Conservation (phyloP, 352 stramenopile genomes). For the Globisporangium sylvaticum region DNA sequence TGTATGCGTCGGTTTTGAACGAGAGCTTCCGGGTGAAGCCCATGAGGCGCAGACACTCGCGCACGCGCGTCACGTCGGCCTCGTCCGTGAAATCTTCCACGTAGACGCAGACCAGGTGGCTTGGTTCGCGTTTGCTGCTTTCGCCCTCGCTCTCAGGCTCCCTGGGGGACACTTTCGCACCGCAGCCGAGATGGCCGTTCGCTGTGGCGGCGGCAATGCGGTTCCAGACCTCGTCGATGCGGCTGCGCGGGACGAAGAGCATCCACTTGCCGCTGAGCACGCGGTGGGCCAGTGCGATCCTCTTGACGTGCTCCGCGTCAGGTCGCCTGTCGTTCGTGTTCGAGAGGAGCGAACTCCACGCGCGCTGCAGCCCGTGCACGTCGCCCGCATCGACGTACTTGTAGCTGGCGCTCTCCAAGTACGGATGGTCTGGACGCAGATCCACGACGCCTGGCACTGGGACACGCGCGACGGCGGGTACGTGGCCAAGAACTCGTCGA, state of each 20-base stretch:
- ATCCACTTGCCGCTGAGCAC: slow-evolving; percentile 19
- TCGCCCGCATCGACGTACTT: not conserved
- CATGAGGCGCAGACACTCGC: slow-evolving; percentile 1
- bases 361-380: not conserved
- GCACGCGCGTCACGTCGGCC: slow-evolving; percentile 3
- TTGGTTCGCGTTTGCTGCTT: not conserved
- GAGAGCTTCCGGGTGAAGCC: slow-evolving; percentile 1
- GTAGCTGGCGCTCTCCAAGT: not conserved
- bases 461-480: slow-evolving; percentile 7
- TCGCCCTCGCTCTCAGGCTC: not conserved
- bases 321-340: not conserved
- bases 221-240: slow-evolving; percentile 7
- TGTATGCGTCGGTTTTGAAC: slow-evolving; percentile 20
- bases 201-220: not conserved
- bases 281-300: not conserved
- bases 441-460: slow-evolving; percentile 1
- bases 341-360: slow-evolving; percentile 6
- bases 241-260: slow-evolving; percentile 7
- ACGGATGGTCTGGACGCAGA: slow-evolving; percentile 4
- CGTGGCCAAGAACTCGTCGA: slow-evolving; percentile 10
- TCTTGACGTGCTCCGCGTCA: not conserved
- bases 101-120: slow-evolving; percentile 16
- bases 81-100: slow-evolving; percentile 14
- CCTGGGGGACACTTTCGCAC: slow-evolving; percentile 12
- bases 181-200: not conserved